Percentiles rank a stretch among this genome's conserved stretches.
These are phyloP conservation scores for Marasmius sp. DNA, from an alignment of 1,284 basidiomycete genomes.

Conservation along the genomic window DNA sequence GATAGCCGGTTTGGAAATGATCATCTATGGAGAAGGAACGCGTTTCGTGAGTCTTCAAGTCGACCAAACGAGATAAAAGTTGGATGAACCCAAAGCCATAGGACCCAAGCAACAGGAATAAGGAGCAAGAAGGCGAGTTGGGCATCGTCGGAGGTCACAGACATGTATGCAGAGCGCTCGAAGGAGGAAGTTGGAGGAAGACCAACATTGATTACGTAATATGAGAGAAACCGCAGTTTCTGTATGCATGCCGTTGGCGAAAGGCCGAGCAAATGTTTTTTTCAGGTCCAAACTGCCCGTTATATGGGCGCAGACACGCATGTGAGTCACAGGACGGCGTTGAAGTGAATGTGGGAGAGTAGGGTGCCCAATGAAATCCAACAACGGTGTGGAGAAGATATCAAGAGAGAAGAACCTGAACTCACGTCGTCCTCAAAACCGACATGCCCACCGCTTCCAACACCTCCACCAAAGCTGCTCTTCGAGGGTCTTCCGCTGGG, in stretches of 20 bases:
- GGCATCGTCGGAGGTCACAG: background rate
- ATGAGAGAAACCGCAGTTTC: slow-evolving; percentile 11
- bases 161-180: slow-evolving; percentile 30
- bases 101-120: slow-evolving; percentile 56
- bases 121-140: slow-evolving; percentile 60
- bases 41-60: slow-evolving; percentile 11
- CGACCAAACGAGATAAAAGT: slow-evolving; percentile 10
- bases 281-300: slow-evolving; percentile 7
- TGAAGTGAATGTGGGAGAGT: background rate
- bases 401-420: slow-evolving; percentile 14
- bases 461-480: slow-evolving; percentile 43
- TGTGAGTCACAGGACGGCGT: slow-evolving; percentile 9
- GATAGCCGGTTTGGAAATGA: slow-evolving; percentile 78
- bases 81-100: slow-evolving; percentile 63
- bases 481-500: slow-evolving; percentile 36
- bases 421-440: slow-evolving; percentile 74
- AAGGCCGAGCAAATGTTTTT: background rate
- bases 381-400: background rate
- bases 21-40: slow-evolving; percentile 57
- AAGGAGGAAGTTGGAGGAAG: slow-evolving; percentile 33
- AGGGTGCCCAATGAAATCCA: background rate
- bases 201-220: slow-evolving; percentile 62
- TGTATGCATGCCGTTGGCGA: slow-evolving; percentile 5
- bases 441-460: slow-evolving; percentile 53
- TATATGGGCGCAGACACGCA: too few relatives aligned